These are phyloP conservation scores for Pythium periplocum DNA, from an alignment of 352 stramenopile genomes.

Conservation along the genomic window DNA sequence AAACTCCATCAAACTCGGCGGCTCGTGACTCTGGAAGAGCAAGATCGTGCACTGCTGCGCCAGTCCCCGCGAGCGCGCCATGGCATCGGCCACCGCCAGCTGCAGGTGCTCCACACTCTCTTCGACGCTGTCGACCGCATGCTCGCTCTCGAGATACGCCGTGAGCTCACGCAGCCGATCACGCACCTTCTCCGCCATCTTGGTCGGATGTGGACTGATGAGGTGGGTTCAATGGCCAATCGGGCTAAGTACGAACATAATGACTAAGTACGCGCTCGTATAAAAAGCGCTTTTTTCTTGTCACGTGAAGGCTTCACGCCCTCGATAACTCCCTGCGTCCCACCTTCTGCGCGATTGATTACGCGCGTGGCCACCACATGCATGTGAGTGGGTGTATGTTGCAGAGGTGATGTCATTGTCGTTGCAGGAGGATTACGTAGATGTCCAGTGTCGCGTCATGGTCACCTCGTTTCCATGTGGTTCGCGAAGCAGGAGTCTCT, in stretches of 20 bases:
- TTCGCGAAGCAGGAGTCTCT: too few relatives aligned
- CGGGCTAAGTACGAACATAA: neutral
- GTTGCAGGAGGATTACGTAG: too few relatives aligned
- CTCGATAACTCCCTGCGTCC: too few relatives aligned
- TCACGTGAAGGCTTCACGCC: too few relatives aligned
- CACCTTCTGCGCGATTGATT: too few relatives aligned
- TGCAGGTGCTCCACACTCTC: slow-evolving; percentile 57
- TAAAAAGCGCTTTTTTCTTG: too few relatives aligned
- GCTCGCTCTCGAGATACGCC: slow-evolving; percentile 49
- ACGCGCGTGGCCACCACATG: too few relatives aligned
- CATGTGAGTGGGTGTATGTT: too few relatives aligned
- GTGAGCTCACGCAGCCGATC: slow-evolving; percentile 58
- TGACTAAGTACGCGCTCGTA: neutral
- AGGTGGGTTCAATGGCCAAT: neutral
- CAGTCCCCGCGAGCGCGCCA: slow-evolving; percentile 47
- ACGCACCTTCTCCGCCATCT: slow-evolving; percentile 29
- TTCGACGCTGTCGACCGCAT: slow-evolving; percentile 60
- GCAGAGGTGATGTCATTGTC: too few relatives aligned
- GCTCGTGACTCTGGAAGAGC: slow-evolving; percentile 48
- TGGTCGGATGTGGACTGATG: neutral
- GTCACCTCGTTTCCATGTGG: too few relatives aligned
- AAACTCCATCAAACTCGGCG: slow-evolving; percentile 52
- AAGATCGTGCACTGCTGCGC: slow-evolving; percentile 64
- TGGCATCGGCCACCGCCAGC: slow-evolving; percentile 32
- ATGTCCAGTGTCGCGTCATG: too few relatives aligned